Conservation (phyloP, 345 rosid genomes). For the Syzygium oleosum region DNA sequence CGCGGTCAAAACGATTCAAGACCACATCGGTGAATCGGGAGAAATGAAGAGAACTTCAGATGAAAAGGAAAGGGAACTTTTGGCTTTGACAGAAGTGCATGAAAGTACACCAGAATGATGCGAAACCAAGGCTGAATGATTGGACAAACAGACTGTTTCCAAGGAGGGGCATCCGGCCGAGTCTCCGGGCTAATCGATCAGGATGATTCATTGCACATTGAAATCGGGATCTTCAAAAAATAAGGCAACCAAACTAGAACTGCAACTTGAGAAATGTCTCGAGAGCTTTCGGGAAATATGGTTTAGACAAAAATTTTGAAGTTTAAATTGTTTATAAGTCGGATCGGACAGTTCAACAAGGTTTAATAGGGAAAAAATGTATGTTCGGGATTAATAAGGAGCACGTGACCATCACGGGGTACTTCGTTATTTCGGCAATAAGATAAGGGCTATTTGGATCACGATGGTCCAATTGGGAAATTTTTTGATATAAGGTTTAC, state of each 20-base stretch:
- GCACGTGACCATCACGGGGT: neutral
- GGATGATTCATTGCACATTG: constrained; percentile 27
- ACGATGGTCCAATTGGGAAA: neutral
- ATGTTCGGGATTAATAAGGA: neutral
- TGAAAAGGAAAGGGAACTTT: constrained; percentile 47
- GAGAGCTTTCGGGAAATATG: constrained; percentile 35
- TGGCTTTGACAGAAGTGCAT: constrained; percentile 15
- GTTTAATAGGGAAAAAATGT: neutral
- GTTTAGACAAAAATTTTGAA: constrained; percentile 16
- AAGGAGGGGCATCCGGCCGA: constrained; percentile 32
- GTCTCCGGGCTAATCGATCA: constrained; percentile 38
- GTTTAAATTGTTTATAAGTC: neutral
- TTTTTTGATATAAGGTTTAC: neutral
- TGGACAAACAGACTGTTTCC: too few relatives aligned
- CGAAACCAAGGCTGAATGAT: neutral
- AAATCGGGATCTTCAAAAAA: constrained; percentile 37
- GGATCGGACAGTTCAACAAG: neutral
- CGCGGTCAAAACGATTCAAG: constrained; percentile 28
- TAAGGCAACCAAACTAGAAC: constrained; percentile 41
- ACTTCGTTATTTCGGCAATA: neutral
- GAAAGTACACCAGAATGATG: constrained; percentile 31
- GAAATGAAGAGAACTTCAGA: constrained; percentile 28
- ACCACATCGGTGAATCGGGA: constrained; percentile 26
- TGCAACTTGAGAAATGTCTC: constrained; percentile 40
- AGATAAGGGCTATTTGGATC: neutral